phyloP scores from a whole-genome alignment of 805 yeast species.

The Kurtzmaniella fragi region DNA sequence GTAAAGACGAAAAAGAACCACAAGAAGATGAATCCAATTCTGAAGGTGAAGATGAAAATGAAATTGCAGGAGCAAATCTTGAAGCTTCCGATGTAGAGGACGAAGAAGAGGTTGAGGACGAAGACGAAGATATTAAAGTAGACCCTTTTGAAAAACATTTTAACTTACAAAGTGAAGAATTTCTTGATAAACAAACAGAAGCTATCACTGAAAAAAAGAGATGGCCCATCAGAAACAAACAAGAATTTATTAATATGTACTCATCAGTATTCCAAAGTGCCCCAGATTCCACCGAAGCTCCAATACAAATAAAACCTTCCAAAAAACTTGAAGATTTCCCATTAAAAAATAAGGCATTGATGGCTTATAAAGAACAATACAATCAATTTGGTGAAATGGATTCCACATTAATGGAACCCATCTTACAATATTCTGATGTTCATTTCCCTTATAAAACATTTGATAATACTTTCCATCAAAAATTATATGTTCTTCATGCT shows the following conservation, averaged over 20 bases:
- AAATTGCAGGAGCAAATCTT: constrained; percentile 27
- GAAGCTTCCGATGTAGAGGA: constrained; percentile 16
- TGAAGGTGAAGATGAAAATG: constrained; percentile 18
- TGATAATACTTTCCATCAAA: constrained; percentile 52
- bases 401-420: constrained; percentile 50
- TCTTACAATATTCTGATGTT: constrained; percentile 71
- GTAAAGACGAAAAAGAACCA: constrained; percentile 13
- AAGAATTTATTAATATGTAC: constrained; percentile 19
- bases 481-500: constrained; percentile 63
- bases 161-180: constrained; percentile 43
- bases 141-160: constrained; percentile 84
- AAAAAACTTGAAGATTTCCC: constrained; percentile 13
- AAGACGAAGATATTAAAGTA: constrained; percentile 29
- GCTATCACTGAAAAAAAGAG: constrained; percentile 12
- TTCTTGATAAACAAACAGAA: constrained; percentile 22
- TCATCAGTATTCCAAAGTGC: constrained; percentile 27
- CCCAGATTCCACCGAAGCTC: constrained; percentile 19
- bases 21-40: constrained; percentile 11
- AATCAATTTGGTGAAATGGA: constrained; percentile 35
- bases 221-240: constrained; percentile 23
- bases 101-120: constrained; percentile 26
- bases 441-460: constrained; percentile 51
- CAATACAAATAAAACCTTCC: not conserved
- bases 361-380: constrained; percentile 14
- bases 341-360: constrained; percentile 25